These are phyloP conservation scores for Rhizopogon sp. DNA, from an alignment of 768 basidiomycete species.

Conservation along the genomic window DNA sequence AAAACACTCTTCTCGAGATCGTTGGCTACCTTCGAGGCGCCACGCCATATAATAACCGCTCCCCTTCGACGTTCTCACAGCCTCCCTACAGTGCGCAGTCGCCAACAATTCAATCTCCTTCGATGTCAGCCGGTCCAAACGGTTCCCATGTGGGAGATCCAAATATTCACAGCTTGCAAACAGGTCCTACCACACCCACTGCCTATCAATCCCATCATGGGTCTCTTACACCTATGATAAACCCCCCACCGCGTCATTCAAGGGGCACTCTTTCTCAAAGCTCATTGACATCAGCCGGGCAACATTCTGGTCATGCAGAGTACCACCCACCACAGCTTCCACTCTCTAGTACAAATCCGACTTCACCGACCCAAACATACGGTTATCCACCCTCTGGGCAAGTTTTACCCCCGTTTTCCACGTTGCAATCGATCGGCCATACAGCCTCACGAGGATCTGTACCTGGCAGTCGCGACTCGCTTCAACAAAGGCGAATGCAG, in stretches of 20 bases:
- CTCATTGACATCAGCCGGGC: constrained; percentile 26
- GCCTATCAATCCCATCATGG: constrained; percentile 21
- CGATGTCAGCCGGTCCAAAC: constrained; percentile 36
- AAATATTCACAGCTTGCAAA: constrained; percentile 16
- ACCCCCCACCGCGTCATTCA: constrained; percentile 20
- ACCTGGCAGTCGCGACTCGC: constrained; percentile 48
- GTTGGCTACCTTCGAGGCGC: constrained; percentile 69
- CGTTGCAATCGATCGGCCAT: constrained; percentile 51
- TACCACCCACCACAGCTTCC: constrained; percentile 39
- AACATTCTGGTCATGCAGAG: constrained; percentile 33
- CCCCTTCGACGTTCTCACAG: constrained; percentile 52
- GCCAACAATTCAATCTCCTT: constrained; percentile 55
- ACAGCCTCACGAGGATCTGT: constrained; percentile 43
- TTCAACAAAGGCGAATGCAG: constrained; percentile 22
- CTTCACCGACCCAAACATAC: constrained; percentile 21
- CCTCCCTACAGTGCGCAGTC: constrained; percentile 56
- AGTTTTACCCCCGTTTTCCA: constrained; percentile 68
- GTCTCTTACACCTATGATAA: constrained; percentile 26
- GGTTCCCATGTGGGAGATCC: constrained; percentile 23
- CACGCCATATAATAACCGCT: constrained; percentile 43
- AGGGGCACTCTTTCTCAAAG: constrained; percentile 32
- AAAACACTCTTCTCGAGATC: constrained; percentile 76
- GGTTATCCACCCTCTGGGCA: constrained; percentile 43
- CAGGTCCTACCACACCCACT: constrained; percentile 25
- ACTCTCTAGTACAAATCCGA: constrained; percentile 38